A percentile compares a stretch with the other conserved stretches of the same genome.
Conservation (phyloP, 805 yeast species). For the Ogataea salicorniae region DNA sequence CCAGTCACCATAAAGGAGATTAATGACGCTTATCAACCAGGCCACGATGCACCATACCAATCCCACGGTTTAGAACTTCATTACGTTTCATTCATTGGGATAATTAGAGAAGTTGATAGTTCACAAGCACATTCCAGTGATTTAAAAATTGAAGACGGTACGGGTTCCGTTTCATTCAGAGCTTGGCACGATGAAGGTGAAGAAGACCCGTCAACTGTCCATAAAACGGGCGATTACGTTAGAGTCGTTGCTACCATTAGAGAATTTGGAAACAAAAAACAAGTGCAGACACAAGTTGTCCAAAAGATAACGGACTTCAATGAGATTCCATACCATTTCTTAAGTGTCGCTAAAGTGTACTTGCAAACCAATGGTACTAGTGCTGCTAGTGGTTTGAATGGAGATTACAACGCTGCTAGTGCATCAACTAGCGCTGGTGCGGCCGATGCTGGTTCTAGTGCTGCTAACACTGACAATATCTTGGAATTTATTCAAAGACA, state of each 20-base stretch:
- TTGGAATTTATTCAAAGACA: constrained; percentile 44
- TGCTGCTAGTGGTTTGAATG: constrained; percentile 8
- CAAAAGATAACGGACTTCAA: constrained; percentile 57
- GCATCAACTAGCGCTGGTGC: constrained; percentile 22
- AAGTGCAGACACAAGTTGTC: constrained; percentile 58
- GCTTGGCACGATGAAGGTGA: constrained; percentile 51
- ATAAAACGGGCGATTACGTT: constrained; percentile 49
- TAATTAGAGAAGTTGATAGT: constrained; percentile 55
- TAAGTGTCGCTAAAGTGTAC: constrained; percentile 57
- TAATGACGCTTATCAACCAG: constrained; percentile 52
- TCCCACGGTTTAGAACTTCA: constrained; percentile 56
- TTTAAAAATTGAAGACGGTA: constrained; percentile 71
- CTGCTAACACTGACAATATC: constrained; percentile 38
- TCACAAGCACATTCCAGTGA: constrained; percentile 52
- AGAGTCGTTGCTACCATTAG: constrained; percentile 51
- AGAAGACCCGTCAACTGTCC: constrained; percentile 26
- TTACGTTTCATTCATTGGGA: constrained; percentile 63
- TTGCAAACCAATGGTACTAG: constrained; percentile 49
- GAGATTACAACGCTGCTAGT: constrained; percentile 12
- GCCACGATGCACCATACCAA: constrained; percentile 64
- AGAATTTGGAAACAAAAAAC: constrained; percentile 60
- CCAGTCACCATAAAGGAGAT: constrained; percentile 77
- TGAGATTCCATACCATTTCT: constrained; percentile 61
- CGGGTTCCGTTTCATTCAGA: constrained; percentile 61
- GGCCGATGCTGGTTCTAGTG: constrained; percentile 20